These are phyloP conservation scores for Hyparrhenia diplandra DNA, from an alignment of 176 grass and related monocot genomes.

Conservation along the genomic window DNA sequence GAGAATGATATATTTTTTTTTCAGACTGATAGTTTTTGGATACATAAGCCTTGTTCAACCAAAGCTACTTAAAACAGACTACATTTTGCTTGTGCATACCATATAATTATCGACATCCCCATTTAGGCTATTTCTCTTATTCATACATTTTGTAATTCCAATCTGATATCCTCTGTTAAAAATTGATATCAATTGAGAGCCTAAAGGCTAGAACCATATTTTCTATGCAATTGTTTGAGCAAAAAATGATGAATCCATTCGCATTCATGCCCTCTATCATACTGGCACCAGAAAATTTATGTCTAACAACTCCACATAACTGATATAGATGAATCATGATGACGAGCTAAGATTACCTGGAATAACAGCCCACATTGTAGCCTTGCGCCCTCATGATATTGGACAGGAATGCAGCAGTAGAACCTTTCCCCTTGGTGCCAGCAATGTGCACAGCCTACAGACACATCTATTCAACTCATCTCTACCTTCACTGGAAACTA, in stretches of 20 bases:
- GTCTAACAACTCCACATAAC: not conserved
- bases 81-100: not conserved
- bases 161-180: too few relatives aligned
- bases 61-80: not conserved
- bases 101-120: too few relatives aligned
- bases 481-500: not conserved
- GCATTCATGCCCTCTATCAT: too few relatives aligned
- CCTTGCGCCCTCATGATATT: constrained; percentile 85
- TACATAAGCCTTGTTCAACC: not conserved
- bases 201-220: too few relatives aligned
- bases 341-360: constrained; percentile 42
- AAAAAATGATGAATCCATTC: not conserved
- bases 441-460: constrained; percentile 77
- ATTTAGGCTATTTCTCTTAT: not conserved
- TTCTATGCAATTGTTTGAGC: not conserved
- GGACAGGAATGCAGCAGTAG: constrained; percentile 55
- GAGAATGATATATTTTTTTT: not conserved
- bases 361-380: constrained; percentile 79
- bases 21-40: too few relatives aligned
- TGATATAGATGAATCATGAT: too few relatives aligned
- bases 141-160: too few relatives aligned
- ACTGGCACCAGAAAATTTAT: too few relatives aligned
- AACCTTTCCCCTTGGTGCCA: constrained; percentile 91
- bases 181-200: too few relatives aligned
- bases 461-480: not conserved